Base-by-base conservation (phyloP, 2,329 filamentous ascomycete species). In the Metarhizium humberi region DNA sequence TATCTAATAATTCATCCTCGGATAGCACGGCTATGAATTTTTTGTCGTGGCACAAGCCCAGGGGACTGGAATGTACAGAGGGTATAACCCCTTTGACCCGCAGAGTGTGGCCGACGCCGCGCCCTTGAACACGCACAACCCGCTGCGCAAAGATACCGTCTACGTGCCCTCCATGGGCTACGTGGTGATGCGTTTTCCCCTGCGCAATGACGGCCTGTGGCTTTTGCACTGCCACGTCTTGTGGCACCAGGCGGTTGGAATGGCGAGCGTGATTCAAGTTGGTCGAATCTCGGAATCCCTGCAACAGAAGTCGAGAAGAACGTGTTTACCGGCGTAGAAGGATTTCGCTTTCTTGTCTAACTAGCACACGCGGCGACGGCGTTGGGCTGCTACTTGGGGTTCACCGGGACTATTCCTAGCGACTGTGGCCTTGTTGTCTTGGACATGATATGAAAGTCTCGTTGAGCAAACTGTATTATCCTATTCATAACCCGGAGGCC, bases 171-270 rank as follows among this genome's bases (percentile, higher is more conserved):
- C 65, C 6, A 59, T 62, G 52, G 71, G 70, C 20, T 70, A 73
- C 56, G 67, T 67, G 2, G 63, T 72, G 1, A 50, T 73, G 13
- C 61, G 69, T 4, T 65, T 72, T 46, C 59, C 53, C 20, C 62
- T 68, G 5, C 63, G 71, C 54, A 72, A 71, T 55, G 61, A 62
- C 14, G 69, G 69, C 3, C 50, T 71, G 14, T 71, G 69, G 70
- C 60, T 69, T 52, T 64, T 71, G 54, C 69, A 71, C 55, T 71
- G 69, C 47, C 67, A 70, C 60, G 63, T 69, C 1, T 54, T 70
- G 2, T 70, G 67, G 60, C 68, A 69, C 42, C 61, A 63, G 55
- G 71, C 67, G 1, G 71, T 67, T 8, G 74, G 75, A 13, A 58
- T 61, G 56, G 59, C 55, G 16, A 58, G 50, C 8, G 58, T 52